Percentiles rank a stretch among this genome's conserved stretches.
Evolutionary conservation across 2,329 filamentous ascomycete species (phyloP).

Genomic region (Achaetomium macrosporum): DNA sequence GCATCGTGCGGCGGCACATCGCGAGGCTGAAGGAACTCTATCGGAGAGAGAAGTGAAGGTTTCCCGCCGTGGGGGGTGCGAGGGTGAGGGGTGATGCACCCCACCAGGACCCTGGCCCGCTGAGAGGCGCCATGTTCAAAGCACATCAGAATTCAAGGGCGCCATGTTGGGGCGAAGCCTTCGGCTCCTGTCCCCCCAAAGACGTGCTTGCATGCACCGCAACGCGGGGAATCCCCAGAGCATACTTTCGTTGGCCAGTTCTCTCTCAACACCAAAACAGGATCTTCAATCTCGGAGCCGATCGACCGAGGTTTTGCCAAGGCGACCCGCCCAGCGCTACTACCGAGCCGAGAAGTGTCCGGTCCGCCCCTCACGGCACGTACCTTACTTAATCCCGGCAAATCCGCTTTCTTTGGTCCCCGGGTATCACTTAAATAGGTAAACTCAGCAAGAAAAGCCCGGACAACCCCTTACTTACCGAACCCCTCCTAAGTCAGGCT

Average conservation of each 20-base stretch:
- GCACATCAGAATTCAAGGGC: too few species aligned
- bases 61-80: not conserved
- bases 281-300: not conserved
- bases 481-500: not conserved
- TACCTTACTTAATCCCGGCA: constrained; percentile 4
- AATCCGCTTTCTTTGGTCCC: not conserved
- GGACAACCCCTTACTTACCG: not conserved
- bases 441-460: not conserved
- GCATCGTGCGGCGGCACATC: constrained; percentile 21
- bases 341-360: constrained; percentile 10
- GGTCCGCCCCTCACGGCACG: not conserved
- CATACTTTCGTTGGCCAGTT: too few species aligned
- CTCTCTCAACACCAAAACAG: not conserved
- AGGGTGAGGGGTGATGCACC: not conserved
- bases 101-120: not conserved
- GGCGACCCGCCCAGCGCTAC: constrained; percentile 8
- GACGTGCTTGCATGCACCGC: too few species aligned
- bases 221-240: too few species aligned
- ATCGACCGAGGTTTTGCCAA: constrained; percentile 7
- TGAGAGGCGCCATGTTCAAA: not conserved
- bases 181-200: too few species aligned
- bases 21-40: constrained; percentile 20
- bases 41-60: constrained; percentile 16
- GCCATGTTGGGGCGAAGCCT: too few species aligned
- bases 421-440: not conserved